Percentiles rank a stretch among this genome's conserved stretches.
These are phyloP conservation scores for Dendrocalamus sinicus DNA, from an alignment of 176 grass and related monocot species.

Conservation along the genomic window DNA sequence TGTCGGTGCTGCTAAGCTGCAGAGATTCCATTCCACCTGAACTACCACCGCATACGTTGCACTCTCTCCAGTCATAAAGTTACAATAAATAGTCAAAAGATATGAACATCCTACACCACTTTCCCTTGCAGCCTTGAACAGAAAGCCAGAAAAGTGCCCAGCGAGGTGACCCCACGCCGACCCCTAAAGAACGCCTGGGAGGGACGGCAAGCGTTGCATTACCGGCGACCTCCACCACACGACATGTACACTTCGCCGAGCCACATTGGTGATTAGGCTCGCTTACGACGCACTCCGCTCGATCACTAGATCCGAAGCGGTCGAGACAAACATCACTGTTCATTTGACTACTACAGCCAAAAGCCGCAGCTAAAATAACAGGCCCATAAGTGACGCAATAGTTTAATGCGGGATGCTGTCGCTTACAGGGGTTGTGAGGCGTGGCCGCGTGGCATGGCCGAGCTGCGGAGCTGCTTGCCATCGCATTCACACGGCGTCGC, in stretches of 20 bases:
- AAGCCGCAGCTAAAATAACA: too few species aligned
- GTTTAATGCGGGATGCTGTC: too few species aligned
- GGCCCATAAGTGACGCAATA: not conserved
- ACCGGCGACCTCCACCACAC: not conserved
- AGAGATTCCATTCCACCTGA: constrained; percentile 47
- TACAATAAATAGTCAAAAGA: constrained; percentile 36
- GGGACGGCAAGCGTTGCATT: not conserved
- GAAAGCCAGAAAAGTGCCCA: constrained; percentile 9
- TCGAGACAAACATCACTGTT: not conserved
- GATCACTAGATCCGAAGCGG: constrained; percentile 12
- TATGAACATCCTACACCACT: constrained; percentile 39
- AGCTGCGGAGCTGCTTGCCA: too few species aligned
- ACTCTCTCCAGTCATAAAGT: not conserved
- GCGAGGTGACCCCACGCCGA: constrained; percentile 18
- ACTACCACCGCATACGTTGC: constrained; percentile 8
- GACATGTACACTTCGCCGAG: constrained; percentile 6
- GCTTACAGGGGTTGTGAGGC: not conserved
- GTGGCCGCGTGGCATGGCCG: not conserved
- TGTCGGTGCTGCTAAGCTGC: constrained; percentile 33
- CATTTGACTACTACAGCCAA: too few species aligned
- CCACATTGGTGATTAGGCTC: constrained; percentile 1
- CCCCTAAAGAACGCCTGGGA: not conserved
- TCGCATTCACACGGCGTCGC: constrained; percentile 40
- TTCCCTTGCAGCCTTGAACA: not conserved
- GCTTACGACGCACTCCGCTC: constrained; percentile 31